These are phyloP conservation scores for Pythium vanterpoolii DNA, from an alignment of 352 stramenopile genomes.

Conservation along the genomic window DNA sequence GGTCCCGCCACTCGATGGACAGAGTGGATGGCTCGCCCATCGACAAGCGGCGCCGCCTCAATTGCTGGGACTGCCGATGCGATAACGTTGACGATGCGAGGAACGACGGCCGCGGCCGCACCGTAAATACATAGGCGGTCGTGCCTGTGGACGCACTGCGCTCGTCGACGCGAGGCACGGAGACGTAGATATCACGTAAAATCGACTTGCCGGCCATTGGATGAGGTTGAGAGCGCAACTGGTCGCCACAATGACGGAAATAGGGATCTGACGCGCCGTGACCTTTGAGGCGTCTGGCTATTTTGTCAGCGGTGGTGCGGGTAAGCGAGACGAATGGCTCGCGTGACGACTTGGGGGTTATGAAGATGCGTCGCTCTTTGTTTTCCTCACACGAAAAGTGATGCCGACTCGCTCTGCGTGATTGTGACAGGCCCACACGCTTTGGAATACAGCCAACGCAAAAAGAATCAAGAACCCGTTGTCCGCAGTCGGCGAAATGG, in stretches of 20 bases:
- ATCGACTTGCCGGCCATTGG: conserved; percentile 23
- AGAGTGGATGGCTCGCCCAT: conserved; percentile 18
- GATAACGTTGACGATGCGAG: neutral
- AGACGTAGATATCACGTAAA: conserved; percentile 49
- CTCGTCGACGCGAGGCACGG: conserved; percentile 37
- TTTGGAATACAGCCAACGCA: too few species aligned
- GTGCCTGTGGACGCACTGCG: conserved; percentile 14
- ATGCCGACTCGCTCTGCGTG: too few species aligned
- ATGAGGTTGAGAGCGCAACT: too few species aligned
- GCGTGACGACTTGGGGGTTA: too few species aligned
- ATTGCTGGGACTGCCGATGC: neutral
- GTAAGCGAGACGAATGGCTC: neutral
- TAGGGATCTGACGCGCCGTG: neutral
- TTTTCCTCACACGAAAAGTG: too few species aligned
- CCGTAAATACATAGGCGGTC: conserved; percentile 49
- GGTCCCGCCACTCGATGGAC: conserved; percentile 5
- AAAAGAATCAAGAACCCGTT: too few species aligned
- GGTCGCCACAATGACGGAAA: too few species aligned
- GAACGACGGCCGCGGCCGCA: conserved; percentile 24
- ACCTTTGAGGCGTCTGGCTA: neutral
- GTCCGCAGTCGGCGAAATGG: conserved; percentile 5
- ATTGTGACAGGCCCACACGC: neutral
- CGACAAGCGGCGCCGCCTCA: conserved; percentile 20
- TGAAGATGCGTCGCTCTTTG: too few species aligned
- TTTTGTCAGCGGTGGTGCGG: neutral